Evolutionary conservation across 257 asterid genomes (phyloP), one percentile per base, ranked within the genome.

Genomic region (Rehmannia glutinosa): DNA sequence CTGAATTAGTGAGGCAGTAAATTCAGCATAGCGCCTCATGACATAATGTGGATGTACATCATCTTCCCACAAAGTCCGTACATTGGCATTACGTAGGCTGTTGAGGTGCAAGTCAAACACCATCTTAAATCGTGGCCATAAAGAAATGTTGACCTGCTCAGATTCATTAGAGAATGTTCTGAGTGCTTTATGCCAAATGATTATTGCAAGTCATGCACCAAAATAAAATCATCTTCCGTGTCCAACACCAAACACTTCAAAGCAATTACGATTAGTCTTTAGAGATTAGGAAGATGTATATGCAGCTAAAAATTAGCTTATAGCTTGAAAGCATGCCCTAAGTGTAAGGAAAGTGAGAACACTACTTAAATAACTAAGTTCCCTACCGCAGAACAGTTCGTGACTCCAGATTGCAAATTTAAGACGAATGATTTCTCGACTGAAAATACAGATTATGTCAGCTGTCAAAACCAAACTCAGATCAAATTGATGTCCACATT

Each of bases 81-180:
- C 71, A 82, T 78, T 86, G 73, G 97, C 99, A 73, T 86, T 94
- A 54, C 96, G 90, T 66, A 94, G 73, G 76, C 99, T 94, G 80
- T 77, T 82, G 83, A 94, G 89, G 68, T 94, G 99, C 99, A 88
- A 85, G 81, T 94, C 97, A 74, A 94, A 90, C 36, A 91, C 99
- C 92, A 94, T 85, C 89, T 94, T 94, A 86, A 94, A 94, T 56
- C 97, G 96, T 32, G 99, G 99, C 97, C 99, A 94, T 70, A 94
- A 75, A 43, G 96, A 81, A 75, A 94, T 91, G 73, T 94, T 94
- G 49, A 94, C 91, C 99, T 93, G 96, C 77, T 61, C 75, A 77
- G 35, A 73, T 63, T 74, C 76, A 73, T 74, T 35, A 56, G 57
- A 56, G 64, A 47, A 33, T 60, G 62, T 50, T 19, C 43, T 61